Conservation (phyloP, 179 eudicot genomes). For the Silene vulgaris region DNA sequence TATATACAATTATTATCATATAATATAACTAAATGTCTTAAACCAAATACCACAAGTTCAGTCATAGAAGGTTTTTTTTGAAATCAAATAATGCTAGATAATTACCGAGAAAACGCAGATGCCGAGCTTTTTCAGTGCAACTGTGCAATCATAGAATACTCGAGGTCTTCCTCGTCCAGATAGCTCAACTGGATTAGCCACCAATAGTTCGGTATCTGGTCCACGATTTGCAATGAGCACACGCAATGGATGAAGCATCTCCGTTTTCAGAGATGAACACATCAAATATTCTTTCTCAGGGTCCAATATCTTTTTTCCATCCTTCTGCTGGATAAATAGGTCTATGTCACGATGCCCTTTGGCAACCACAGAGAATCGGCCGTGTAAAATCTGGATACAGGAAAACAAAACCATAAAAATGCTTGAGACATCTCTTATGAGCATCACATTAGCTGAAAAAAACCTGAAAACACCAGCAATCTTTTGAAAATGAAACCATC, state of each 20-base stretch:
- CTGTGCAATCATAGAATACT: constrained; percentile 74
- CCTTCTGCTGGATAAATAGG: constrained; percentile 53
- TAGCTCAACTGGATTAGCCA: constrained; percentile 85
- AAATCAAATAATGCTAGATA: not conserved
- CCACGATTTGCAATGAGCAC: constrained; percentile 70
- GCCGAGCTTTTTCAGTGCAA: constrained; percentile 64
- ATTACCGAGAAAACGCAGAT: constrained; percentile 79
- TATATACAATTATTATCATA: not conserved
- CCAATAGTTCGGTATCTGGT: constrained; percentile 82
- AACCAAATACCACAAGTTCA: not conserved
- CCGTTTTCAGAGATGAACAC: constrained; percentile 51
- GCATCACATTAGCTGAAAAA: constrained; percentile 16
- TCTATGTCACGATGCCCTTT: constrained; percentile 65
- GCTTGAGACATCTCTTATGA: constrained; percentile 13
- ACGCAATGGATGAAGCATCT: constrained; percentile 82
- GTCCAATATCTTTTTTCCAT: constrained; percentile 62
- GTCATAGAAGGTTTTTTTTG: not conserved
- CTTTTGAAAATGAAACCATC: constrained; percentile 4
- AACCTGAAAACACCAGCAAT: constrained; percentile 7
- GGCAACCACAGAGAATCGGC: constrained; percentile 52
- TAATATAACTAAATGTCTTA: not conserved
- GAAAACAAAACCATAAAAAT: constrained; percentile 7
- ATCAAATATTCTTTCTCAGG: constrained; percentile 43
- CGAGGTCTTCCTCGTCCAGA: constrained; percentile 71
- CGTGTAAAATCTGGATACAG: constrained; percentile 50